phyloP scores from a whole-genome alignment of 2,329 filamentous ascomycete genomes.

The Exserohilum turcica region DNA sequence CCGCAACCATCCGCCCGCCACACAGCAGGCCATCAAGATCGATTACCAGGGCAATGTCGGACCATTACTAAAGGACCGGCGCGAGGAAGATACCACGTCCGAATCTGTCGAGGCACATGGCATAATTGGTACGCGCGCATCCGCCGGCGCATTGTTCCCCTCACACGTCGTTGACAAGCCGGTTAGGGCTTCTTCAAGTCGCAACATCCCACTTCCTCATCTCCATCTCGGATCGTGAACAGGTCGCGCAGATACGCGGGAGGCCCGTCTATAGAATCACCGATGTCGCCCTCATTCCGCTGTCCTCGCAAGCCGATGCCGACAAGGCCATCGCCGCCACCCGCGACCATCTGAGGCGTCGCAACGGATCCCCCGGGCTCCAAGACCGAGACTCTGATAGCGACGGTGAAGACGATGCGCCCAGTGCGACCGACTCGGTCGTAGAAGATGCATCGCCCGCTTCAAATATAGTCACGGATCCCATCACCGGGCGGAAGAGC shows the following conservation, averaged over 20 bases:
- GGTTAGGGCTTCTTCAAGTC: constrained; percentile 82
- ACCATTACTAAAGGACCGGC: constrained; percentile 50
- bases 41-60: constrained; percentile 68
- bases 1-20: constrained; percentile 59
- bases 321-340: constrained; percentile 71
- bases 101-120: constrained; percentile 55
- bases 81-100: constrained; percentile 46
- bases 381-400: constrained; percentile 40
- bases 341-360: constrained; percentile 51
- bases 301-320: constrained; percentile 76
- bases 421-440: constrained; percentile 45
- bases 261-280: constrained; percentile 84
- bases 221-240: constrained; percentile 81
- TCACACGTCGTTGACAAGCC: neutral
- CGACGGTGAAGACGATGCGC: constrained; percentile 42
- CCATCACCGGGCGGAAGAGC: constrained; percentile 34
- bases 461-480: constrained; percentile 40
- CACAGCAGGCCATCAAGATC: constrained; percentile 66
- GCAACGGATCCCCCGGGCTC: constrained; percentile 30
- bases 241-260: constrained; percentile 85
- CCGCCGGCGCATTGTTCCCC: neutral
- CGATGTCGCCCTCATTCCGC: constrained; percentile 88
- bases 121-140: constrained; percentile 59
- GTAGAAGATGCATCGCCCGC: constrained; percentile 43
- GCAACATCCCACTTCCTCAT: constrained; percentile 83